Evolutionary conservation across 1,284 basidiomycete genomes (phyloP), one percentile per base, ranked within the genome.

Genomic region (Kwoniella shivajii): DNA sequence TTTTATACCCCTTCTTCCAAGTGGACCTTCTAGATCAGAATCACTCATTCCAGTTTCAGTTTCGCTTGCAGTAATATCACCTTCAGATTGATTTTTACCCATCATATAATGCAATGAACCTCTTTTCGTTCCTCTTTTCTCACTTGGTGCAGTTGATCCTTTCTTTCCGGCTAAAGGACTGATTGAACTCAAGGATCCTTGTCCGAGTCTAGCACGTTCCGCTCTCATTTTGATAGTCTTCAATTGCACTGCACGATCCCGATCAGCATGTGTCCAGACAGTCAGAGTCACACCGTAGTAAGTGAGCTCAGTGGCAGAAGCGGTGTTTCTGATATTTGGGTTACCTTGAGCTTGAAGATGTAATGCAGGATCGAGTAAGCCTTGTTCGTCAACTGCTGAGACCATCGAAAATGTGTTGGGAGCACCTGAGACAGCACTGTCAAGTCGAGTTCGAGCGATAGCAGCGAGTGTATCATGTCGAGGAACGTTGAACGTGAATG

Each of bases 231-330:
- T 70, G 57, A 74, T 65, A 26, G 61, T 54, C 43, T 67, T 69
- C 37, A 77, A 66, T 45, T 66, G 64, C 20, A 51, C 30, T 0
- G 88, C 87, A 50, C 91, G 85, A 67, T 92, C 87, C 2, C 87
- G 85, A 69, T 96, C 92, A 27, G 91, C 92, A 70, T 93, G 91
- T 9, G 89, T 91, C 92, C 91, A 96, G 0, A 95, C 90, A 3
- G 90, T 92, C 50, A 96, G 82, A 63, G 90, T 92, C 31, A 93
- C 90, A 43, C 91, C 92, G 71, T 95, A 85, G 73, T 92, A 95
- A 11, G 87, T 86, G 59, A 74, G 70, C 43, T 75, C 69, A 24
- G 66, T 61, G 73, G 80, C 51, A 77, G 79, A 45, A 7, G 59
- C 38, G 31, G 54, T 46, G 24, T 45, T 46, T 22, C 63, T n/a